Evolutionary conservation across 495 filamentous ascomycete species (phyloP).

Genomic region (Cladorrhinum samala): DNA sequence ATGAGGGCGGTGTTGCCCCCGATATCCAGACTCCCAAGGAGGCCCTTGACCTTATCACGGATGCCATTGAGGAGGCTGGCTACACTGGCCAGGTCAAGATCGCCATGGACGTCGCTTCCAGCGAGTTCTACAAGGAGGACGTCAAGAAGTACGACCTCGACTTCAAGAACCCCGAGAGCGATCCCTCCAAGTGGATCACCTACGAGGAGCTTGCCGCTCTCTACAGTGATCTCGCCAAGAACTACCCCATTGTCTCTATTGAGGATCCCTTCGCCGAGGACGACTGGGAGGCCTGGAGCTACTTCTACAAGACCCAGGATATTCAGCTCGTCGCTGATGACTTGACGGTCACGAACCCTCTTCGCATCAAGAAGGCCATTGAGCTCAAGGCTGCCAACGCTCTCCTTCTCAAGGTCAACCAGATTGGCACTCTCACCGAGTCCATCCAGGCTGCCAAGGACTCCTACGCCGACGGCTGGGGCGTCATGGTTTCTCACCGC

Average conservation of each 20-base stretch:
- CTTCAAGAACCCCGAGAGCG: slow-evolving; percentile 98
- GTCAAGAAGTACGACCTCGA: slow-evolving; percentile 99
- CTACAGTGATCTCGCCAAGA: slow-evolving; percentile 79
- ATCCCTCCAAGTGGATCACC: slow-evolving; percentile 92
- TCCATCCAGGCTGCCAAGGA: slow-evolving; percentile 99
- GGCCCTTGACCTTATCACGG: slow-evolving; percentile 93
- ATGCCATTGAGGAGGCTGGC: slow-evolving; percentile 87
- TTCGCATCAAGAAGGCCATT: slow-evolving; percentile 99
- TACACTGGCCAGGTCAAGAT: slow-evolving; percentile 95
- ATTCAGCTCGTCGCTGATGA: slow-evolving; percentile 97
- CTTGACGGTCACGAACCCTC: slow-evolving; percentile 94
- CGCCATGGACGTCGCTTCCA: slow-evolving; percentile 98
- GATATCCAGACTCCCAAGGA: slow-evolving; percentile 97
- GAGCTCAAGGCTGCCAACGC: slow-evolving; percentile 98
- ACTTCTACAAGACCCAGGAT: slow-evolving; percentile 99
- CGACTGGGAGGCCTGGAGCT: slow-evolving; percentile 97
- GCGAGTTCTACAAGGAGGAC: slow-evolving; percentile 98
- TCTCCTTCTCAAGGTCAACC: slow-evolving; percentile 98
- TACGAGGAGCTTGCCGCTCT: slow-evolving; percentile 96
- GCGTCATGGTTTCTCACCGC: slow-evolving; percentile 99
- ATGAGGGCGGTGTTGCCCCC: slow-evolving; percentile 99
- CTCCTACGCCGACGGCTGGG: slow-evolving; percentile 94
- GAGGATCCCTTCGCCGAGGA: slow-evolving; percentile 68
- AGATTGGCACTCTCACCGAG: slow-evolving; percentile 97
- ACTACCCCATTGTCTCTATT: slow-evolving; percentile 92